phyloP scores from a whole-genome alignment of 176 grass and related monocot genomes.

The Eragrostis nindensis region DNA sequence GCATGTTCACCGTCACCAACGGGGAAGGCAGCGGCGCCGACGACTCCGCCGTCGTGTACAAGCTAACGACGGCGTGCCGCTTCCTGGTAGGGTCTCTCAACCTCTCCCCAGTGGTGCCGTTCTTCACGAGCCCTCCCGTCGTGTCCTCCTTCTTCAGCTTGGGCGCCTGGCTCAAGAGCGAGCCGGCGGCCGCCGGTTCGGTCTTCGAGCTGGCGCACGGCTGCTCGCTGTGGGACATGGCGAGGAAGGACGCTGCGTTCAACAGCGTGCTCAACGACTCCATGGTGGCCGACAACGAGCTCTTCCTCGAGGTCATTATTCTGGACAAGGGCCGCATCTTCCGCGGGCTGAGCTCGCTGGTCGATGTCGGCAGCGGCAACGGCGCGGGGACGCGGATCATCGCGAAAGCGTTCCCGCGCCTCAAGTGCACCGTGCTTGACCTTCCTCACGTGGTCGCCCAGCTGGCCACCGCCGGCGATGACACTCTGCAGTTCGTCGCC shows the following conservation, averaged over 20 bases:
- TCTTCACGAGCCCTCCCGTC: conserved; percentile 3
- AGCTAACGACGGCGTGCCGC: conserved; percentile 23
- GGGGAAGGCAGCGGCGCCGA: background rate
- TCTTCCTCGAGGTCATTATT: conserved; percentile 44
- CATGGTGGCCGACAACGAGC: conserved; percentile 32
- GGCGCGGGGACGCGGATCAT: conserved; percentile 34
- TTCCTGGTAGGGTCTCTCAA: background rate
- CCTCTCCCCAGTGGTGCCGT: conserved; percentile 15
- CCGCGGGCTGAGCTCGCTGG: conserved; percentile 34
- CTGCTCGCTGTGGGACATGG: conserved; percentile 32
- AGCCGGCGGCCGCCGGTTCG: background rate
- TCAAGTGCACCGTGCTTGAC: conserved; percentile 56
- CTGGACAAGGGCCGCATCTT: conserved; percentile 42
- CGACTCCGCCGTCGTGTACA: background rate
- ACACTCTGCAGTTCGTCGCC: conserved; percentile 43
- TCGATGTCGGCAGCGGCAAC: conserved; percentile 50
- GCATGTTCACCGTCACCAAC: conserved; percentile 1
- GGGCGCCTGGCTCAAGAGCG: conserved; percentile 20
- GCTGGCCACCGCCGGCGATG: background rate
- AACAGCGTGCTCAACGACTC: background rate
- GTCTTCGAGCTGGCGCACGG: conserved; percentile 24
- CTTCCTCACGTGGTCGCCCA: background rate
- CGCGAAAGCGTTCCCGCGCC: conserved; percentile 44
- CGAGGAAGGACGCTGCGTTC: background rate
- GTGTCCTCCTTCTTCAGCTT: conserved; percentile 40